Evolutionary conservation across 2,329 filamentous ascomycete species (phyloP), one percentile per base, ranked within the genome.

Genomic region (Phaeosphaeriaceae sp.): DNA sequence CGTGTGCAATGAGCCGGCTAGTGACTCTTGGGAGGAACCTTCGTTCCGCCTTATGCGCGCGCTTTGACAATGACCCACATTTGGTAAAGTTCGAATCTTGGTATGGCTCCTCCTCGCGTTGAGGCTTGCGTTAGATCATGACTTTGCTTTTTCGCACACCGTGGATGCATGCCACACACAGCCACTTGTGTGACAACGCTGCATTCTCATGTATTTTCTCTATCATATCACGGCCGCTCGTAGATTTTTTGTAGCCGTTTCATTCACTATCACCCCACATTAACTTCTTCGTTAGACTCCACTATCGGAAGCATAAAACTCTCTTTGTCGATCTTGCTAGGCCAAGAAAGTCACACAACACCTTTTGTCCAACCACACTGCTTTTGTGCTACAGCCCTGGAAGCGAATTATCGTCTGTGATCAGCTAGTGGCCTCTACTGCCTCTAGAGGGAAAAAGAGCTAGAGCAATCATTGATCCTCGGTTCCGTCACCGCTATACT

Each of bases 311-410:
- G 34, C 33, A 38, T 23, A 30, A 38, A 38, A 41, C 40, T 36
- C 45, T 37, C 26, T 42, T 42, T 29, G 34, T 50, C 47, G 23
- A 36, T 39, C 29, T 37, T 47, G 41, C 43, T 36, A 40, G 32
- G 44, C 42, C n/a, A 32, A 46, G 42, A 35, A 46, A 39, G 50
- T 52, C 38, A 33, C 42, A 54, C 48, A 36, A 32, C 48, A 37
- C 50, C 21, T 29, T n/a, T 46, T 13, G 51, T 60, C 36, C 46
- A 33, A 55, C 54, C 44, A 45, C 30, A 43, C 18, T 26, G 20
- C 43, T 46, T 23, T 44, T 43, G 50, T 52, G 43, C 46, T 33
- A 54, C 53, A 26, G 29, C 26, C 30, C 32, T 26, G 20, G 28
- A 15, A 40, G 28, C 45, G 42, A 51, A 42, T 54, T 36, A 51